Evolutionary conservation across 164 flowering plant genomes (phyloP), one percentile per base, ranked within the genome.

Genomic region (Piper longum): DNA sequence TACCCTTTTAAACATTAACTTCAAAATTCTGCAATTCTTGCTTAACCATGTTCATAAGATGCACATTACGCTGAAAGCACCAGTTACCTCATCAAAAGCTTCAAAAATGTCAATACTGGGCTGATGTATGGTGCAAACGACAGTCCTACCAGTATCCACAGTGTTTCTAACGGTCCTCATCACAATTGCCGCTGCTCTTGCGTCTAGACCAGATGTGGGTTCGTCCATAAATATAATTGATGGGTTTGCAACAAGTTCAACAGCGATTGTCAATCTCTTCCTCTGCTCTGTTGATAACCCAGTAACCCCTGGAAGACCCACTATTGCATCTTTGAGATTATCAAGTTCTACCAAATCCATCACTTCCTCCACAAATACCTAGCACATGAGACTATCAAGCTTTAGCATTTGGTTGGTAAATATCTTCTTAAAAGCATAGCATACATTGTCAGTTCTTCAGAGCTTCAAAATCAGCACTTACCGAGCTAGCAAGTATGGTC

Each of bases 181-280:
- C 39, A 95, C 99, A 71, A 95, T 95, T 48, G 99, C 99, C 54
- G 99, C 99, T 5, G 99, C 98, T 68, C 99, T 81, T 42, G 99
- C 99, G 75, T 95, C 99, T 60, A 95, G 91, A 13, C 99, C 99
- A 0, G 99, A 95, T 48, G 99, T 95, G 18, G 99, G 99, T 69
- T 95, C 99, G 68, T 95, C 99, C 99, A 95, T 95, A 81, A 95
- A 95, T 58, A 95, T 89, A 76, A 95, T 91, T n/a, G 98, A 95
- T 40, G 99, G 99, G 70, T 95, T 95, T 5, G 99, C 97, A 67
- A 95, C 99, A 45, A 95, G 90, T 70, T 95, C 99, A 45, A 95
- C 99, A 26, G 99, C 99, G 54, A 95, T 95, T n/a, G 98, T 95
- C 79, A 95, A 60, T 63, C 98, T 79, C 80, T 95, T 95, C 67